Conservation (phyloP, 805 yeast species). For the Suhomyces kilbournensis region DNA sequence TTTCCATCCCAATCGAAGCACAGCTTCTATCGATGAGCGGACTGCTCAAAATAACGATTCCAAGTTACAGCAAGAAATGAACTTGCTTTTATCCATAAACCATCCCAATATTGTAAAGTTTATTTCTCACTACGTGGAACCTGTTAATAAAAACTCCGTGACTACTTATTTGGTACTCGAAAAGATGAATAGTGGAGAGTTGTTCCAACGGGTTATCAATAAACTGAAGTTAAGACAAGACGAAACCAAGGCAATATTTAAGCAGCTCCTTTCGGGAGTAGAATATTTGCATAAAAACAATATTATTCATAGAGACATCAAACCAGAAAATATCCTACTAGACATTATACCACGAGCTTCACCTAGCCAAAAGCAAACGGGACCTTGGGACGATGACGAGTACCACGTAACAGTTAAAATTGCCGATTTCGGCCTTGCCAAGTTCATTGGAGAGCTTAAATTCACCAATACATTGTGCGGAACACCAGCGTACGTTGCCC, state of each 20-base stretch:
- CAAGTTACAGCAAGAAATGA: slow-evolving; percentile 61
- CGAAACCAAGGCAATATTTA: slow-evolving; percentile 59
- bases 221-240: slow-evolving; percentile 59
- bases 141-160: slow-evolving; percentile 47
- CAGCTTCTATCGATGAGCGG: slow-evolving; percentile 14
- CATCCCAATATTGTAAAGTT: slow-evolving; percentile 72
- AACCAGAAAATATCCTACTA: slow-evolving; percentile 44
- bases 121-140: slow-evolving; percentile 55
- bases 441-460: slow-evolving; percentile 65
- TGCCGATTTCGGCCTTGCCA: slow-evolving; percentile 78
- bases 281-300: slow-evolving; percentile 37
- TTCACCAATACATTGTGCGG: slow-evolving; percentile 81
- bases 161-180: slow-evolving; percentile 67
- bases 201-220: slow-evolving; percentile 66
- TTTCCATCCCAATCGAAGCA: slow-evolving; percentile 52
- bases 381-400: slow-evolving; percentile 63
- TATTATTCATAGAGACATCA: slow-evolving; percentile 45
- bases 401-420: slow-evolving; percentile 65
- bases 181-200: slow-evolving; percentile 71
- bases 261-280: slow-evolving; percentile 42
- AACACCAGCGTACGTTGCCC: slow-evolving; percentile 86
- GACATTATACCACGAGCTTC: slow-evolving; percentile 47
- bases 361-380: slow-evolving; percentile 31
- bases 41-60: slow-evolving; percentile 15
- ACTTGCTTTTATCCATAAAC: slow-evolving; percentile 58